phyloP scores from a whole-genome alignment of 768 basidiomycete species.

The Macrolepiota albuminosa region DNA sequence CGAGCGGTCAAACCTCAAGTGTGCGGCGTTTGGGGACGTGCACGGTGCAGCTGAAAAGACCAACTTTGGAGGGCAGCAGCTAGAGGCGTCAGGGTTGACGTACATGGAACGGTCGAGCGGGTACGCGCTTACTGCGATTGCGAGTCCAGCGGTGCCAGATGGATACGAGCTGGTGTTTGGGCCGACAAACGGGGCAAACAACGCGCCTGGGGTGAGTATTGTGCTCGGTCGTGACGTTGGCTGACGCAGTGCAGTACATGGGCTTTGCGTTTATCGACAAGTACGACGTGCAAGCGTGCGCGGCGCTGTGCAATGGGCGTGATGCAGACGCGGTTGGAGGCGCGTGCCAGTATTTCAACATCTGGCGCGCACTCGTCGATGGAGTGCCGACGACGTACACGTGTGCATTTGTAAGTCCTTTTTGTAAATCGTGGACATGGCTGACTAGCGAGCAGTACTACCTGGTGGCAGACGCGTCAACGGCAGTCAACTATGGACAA shows the following conservation, averaged over 20 bases:
- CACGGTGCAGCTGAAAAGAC: slow-evolving; percentile 40
- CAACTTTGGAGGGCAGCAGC: slow-evolving; percentile 40
- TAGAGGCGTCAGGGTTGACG: slow-evolving; percentile 29
- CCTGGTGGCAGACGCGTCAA: slow-evolving; percentile 35
- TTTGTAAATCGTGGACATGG: background rate
- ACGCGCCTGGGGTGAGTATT: slow-evolving; percentile 18
- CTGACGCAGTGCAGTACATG: slow-evolving; percentile 36
- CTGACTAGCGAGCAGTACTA: slow-evolving; percentile 31
- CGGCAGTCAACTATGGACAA: slow-evolving; percentile 43
- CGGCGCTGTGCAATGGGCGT: slow-evolving; percentile 38
- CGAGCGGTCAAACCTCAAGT: slow-evolving; percentile 43
- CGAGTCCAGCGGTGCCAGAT: slow-evolving; percentile 33
- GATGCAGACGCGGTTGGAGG: slow-evolving; percentile 37
- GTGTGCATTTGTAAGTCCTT: slow-evolving; percentile 39
- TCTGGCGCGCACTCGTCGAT: slow-evolving; percentile 45
- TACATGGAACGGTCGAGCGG: slow-evolving; percentile 43
- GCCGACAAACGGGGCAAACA: slow-evolving; percentile 42
- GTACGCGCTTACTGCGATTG: slow-evolving; percentile 30
- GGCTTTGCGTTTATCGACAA: slow-evolving; percentile 44
- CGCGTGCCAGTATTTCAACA: slow-evolving; percentile 48
- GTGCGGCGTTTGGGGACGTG: slow-evolving; percentile 39
- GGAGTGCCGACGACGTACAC: slow-evolving; percentile 44
- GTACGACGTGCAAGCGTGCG: slow-evolving; percentile 44
- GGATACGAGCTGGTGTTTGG: slow-evolving; percentile 45
- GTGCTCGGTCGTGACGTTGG: no score